These are phyloP conservation scores for Rubia yunnanensis DNA, from an alignment of 257 asterid genomes.

Conservation along the genomic window DNA sequence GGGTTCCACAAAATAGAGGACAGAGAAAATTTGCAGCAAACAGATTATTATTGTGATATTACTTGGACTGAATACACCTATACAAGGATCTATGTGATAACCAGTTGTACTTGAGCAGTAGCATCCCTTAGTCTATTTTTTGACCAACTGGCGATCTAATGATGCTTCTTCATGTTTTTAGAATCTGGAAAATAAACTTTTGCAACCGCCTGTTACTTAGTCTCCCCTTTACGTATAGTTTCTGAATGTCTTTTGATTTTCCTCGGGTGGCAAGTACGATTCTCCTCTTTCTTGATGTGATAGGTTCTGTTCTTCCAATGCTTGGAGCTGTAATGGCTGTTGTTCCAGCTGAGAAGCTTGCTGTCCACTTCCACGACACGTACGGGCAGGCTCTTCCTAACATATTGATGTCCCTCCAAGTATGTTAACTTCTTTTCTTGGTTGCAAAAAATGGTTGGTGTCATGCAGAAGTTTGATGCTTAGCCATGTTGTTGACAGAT, in stretches of 20 bases:
- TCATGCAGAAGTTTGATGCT: neutral
- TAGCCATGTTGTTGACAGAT: constrained; percentile 35
- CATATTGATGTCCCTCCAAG: constrained; percentile 81
- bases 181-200: no score
- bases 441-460: neutral
- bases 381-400: constrained; percentile 92
- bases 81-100: neutral
- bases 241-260: neutral
- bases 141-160: constrained; percentile 1
- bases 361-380: constrained; percentile 93
- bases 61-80: neutral
- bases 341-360: constrained; percentile 79
- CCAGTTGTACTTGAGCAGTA: neutral
- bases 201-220: neutral
- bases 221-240: no score
- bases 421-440: constrained; percentile 25
- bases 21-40: neutral
- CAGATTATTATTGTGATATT: neutral
- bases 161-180: neutral
- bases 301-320: constrained; percentile 84
- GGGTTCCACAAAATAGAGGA: neutral
- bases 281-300: neutral
- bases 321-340: constrained; percentile 84
- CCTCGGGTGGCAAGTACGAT: neutral
- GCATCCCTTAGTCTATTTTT: neutral